phyloP scores from a whole-genome alignment of 768 basidiomycete species.

The Russula sp. region DNA sequence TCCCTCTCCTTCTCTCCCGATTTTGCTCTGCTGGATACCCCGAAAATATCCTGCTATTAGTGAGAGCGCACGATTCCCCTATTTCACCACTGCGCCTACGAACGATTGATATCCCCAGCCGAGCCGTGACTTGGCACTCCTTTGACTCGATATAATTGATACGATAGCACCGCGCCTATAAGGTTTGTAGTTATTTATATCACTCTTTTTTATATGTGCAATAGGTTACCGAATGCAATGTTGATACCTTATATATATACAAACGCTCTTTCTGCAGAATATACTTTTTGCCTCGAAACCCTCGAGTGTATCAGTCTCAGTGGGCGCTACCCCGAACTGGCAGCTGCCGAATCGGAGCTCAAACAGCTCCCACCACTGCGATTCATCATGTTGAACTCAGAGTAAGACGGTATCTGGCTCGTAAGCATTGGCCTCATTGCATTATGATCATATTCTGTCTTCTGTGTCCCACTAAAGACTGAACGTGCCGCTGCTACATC shows the following conservation, averaged over 20 bases:
- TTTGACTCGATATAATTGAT: neutral
- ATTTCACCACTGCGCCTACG: neutral
- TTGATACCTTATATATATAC: conserved; percentile 7
- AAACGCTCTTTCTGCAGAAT: neutral
- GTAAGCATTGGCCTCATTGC: too few relatives aligned
- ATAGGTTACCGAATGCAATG: conserved; percentile 11
- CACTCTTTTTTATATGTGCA: conserved; percentile 1
- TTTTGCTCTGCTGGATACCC: conserved; percentile 1
- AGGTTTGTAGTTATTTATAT: neutral
- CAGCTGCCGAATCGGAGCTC: too few relatives aligned
- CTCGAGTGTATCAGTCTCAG: too few relatives aligned
- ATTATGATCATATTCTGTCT: too few relatives aligned
- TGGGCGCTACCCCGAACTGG: too few relatives aligned
- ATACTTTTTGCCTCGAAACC: neutral
- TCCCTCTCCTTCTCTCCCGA: neutral
- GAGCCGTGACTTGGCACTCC: neutral
- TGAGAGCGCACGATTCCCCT: neutral
- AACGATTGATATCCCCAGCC: neutral
- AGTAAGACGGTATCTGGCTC: too few relatives aligned
- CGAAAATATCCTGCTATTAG: neutral
- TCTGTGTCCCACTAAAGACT: too few relatives aligned
- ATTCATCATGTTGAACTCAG: too few relatives aligned
- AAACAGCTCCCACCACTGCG: too few relatives aligned
- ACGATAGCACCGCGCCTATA: neutral
- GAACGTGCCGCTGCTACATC: too few relatives aligned